These are phyloP conservation scores for Phlebiopsis flavidoalba DNA, from an alignment of 768 basidiomycete genomes.

Conservation along the genomic window DNA sequence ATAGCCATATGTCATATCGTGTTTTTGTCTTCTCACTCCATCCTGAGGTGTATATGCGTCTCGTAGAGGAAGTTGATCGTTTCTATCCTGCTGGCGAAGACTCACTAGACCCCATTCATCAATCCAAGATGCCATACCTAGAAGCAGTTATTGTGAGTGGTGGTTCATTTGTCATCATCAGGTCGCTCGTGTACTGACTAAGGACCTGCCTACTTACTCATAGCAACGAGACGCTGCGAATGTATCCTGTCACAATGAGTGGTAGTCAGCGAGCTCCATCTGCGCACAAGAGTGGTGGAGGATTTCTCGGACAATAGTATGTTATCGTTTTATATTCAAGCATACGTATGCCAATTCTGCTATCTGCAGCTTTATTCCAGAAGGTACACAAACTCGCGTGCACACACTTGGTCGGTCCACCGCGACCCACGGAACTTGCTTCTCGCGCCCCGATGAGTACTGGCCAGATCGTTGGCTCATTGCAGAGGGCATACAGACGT, in stretches of 20 bases:
- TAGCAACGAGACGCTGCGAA: conserved; percentile 41
- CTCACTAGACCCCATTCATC: conserved; percentile 6
- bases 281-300: conserved; percentile 16
- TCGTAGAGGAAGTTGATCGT: conserved; percentile 36
- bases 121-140: conserved; percentile 19
- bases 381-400: conserved; percentile 18
- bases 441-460: conserved; percentile 34
- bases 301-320: conserved; percentile 4
- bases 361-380: conserved; percentile 15
- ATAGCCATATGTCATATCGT: conserved; percentile 31
- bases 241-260: conserved; percentile 38
- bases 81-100: conserved; percentile 32
- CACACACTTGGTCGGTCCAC: conserved; percentile 38
- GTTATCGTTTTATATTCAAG: not conserved
- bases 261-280: conserved; percentile 32
- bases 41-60: conserved; percentile 29
- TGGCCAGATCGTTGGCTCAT: conserved; percentile 39
- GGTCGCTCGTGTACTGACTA: not conserved
- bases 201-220: not conserved
- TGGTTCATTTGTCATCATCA: too few species aligned
- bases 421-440: conserved; percentile 37
- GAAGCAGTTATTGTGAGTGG: conserved; percentile 21
- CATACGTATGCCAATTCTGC: not conserved
- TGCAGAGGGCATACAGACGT: conserved; percentile 1
- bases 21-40: conserved; percentile 29